A percentile compares a stretch with the other conserved stretches of the same genome.
These are phyloP conservation scores for Fusarium sp. DNA, from an alignment of 2,329 filamentous ascomycete species.

Conservation along the genomic window DNA sequence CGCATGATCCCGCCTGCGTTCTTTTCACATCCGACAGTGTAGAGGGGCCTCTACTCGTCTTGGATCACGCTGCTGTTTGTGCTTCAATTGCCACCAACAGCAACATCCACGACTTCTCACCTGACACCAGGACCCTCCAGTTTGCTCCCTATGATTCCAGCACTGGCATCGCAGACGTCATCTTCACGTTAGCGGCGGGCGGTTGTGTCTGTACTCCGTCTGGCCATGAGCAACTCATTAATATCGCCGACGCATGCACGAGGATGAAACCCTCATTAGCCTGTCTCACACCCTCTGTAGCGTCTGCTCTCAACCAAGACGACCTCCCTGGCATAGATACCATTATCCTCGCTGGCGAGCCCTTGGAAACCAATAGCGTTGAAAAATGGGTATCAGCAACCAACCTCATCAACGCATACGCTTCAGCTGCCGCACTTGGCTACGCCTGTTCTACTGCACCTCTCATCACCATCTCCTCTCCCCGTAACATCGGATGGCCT, in stretches of 20 bases:
- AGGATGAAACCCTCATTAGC: slow-evolving; percentile 1
- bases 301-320: neutral
- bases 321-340: slow-evolving; percentile 1
- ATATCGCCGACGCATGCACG: neutral
- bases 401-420: slow-evolving; percentile 3
- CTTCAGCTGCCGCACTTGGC: slow-evolving; percentile 2
- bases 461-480: slow-evolving; percentile 1
- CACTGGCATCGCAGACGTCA: neutral
- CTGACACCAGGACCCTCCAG: neutral
- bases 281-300: neutral
- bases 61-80: slow-evolving; percentile 15
- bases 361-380: neutral
- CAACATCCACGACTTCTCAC: slow-evolving; percentile 13
- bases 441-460: slow-evolving; percentile 17
- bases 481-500: slow-evolving; percentile 21
- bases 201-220: slow-evolving; percentile 3
- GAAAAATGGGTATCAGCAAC: neutral
- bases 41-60: slow-evolving; percentile 1
- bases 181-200: neutral
- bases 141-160: neutral
- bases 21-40: neutral
- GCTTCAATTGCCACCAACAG: slow-evolving; percentile 16
- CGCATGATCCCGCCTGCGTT: neutral
- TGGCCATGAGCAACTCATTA: neutral
- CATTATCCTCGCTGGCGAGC: neutral